Conservation (phyloP, 2,329 filamentous ascomycete genomes). For the Alternaria sp. region DNA sequence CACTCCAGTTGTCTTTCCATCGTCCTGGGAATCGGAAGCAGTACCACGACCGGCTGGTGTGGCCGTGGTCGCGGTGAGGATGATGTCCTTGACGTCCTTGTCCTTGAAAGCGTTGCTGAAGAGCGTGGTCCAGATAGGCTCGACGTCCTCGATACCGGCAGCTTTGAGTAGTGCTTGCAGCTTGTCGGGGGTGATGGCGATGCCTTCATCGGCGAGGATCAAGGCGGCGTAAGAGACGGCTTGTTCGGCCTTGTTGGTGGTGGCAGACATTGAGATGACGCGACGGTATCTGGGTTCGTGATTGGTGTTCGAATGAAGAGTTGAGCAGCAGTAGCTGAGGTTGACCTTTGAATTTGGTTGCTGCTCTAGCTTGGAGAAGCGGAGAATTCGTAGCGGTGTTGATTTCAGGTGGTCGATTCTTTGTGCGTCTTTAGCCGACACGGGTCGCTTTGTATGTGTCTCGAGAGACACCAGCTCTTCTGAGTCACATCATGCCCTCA, state of each 20-base stretch:
- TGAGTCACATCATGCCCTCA: not conserved
- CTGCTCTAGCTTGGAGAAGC: not conserved
- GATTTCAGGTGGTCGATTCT: too few relatives aligned
- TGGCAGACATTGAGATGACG: conserved; percentile 5
- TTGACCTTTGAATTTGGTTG: too few relatives aligned
- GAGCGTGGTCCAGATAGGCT: conserved; percentile 96
- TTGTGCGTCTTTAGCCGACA: not conserved
- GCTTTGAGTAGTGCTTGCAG: conserved; percentile 88
- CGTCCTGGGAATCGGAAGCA: not conserved
- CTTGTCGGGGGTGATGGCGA: conserved; percentile 98
- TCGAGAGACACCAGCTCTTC: not conserved
- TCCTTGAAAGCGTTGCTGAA: conserved; percentile 97
- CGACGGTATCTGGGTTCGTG: not conserved
- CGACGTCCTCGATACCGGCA: conserved; percentile 83
- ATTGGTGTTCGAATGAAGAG: not conserved
- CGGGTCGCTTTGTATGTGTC: not conserved
- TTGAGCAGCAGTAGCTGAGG: too few relatives aligned
- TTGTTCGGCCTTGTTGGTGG: conserved; percentile 37
- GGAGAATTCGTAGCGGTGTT: not conserved
- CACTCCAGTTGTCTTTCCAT: not conserved
- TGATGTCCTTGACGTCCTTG: conserved; percentile 86
- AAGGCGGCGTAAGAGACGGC: conserved; percentile 96
- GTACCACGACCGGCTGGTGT: not conserved
- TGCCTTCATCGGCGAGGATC: conserved; percentile 96
- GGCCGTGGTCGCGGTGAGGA: conserved; percentile 78